Base-by-base conservation (phyloP, 164 flowering plant genomes). In the Magnolia changhungtana region DNA sequence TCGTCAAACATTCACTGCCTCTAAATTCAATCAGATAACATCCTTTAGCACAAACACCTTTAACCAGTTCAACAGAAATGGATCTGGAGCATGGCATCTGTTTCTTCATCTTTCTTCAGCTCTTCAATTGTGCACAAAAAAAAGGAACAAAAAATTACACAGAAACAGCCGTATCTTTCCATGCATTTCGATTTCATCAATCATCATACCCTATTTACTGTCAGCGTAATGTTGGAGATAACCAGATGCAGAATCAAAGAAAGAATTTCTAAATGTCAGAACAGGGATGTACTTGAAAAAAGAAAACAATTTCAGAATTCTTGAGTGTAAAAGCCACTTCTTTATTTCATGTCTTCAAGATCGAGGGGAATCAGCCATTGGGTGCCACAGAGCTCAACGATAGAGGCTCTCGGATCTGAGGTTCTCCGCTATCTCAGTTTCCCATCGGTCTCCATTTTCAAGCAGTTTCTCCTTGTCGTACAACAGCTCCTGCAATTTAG, bases 381-480 rank as follows among this genome's bases (percentile, higher is more conserved):
- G 24, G 72, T 21, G 24, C 70, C 6, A 24, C 23, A 2, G 45
- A 67, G 23, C 37, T 88, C 87, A 93, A 21, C 99, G 98, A 77
- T 96, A 96, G 61, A 94, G 88, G 88, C 95, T 90, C 85, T 96
- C 99, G 13, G 97, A 90, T 82, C 98, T 90, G 66, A 96, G 92
- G 80, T 96, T 96, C 89, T 96, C 99, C 1, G 99, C 94, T 63
- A 96, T 96, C 87, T 96, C 99, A 63, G 99, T 94, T 85, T 96
- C 99, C 99, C 99, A 96, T 58, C 98, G 80, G 72, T 96, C 99
- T 2, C 99, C 99, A 78, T 96, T 96, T 83, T 96, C 98, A 23
- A 96, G 97, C 76, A 96, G 87, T 87, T 96, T 96, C 85, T 96
- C 99, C 80, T 96, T 96, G 85, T 96, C 99, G 67, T 96, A 96